A percentile compares a stretch with the other conserved stretches of the same genome.
These are phyloP conservation scores for Rugiboletus extremiorientalis DNA, from an alignment of 1,284 basidiomycete species.

Conservation along the genomic window DNA sequence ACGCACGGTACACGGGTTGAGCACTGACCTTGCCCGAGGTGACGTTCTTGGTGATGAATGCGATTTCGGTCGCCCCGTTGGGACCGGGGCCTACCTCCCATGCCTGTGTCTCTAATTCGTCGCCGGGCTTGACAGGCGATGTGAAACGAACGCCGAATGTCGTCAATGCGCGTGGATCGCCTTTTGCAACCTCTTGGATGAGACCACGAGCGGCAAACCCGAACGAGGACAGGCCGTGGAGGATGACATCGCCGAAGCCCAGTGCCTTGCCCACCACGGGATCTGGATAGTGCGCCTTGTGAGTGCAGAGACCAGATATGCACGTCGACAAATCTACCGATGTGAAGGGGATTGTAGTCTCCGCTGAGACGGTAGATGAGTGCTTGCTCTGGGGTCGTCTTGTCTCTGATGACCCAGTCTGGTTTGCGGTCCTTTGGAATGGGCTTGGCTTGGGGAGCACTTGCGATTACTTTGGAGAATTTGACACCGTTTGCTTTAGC, in stretches of 20 bases:
- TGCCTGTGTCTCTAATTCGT: slow-evolving; percentile 71
- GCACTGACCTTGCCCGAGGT: slow-evolving; percentile 62
- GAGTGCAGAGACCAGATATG: not conserved
- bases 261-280: slow-evolving; percentile 65
- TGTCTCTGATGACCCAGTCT: slow-evolving; percentile 66
- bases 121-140: slow-evolving; percentile 77
- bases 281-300: slow-evolving; percentile 42
- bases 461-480: slow-evolving; percentile 67
- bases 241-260: slow-evolving; percentile 79
- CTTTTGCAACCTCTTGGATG: slow-evolving; percentile 57
- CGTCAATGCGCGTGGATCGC: slow-evolving; percentile 59
- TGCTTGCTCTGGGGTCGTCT: slow-evolving; percentile 75
- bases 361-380: slow-evolving; percentile 77
- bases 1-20: not conserved
- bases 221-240: slow-evolving; percentile 79
- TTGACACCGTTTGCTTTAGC: slow-evolving; percentile 69
- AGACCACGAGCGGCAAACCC: slow-evolving; percentile 78
- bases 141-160: slow-evolving; percentile 76
- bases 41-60: slow-evolving; percentile 71
- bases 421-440: slow-evolving; percentile 67
- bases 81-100: slow-evolving; percentile 75
- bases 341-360: slow-evolving; percentile 85
- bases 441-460: slow-evolving; percentile 65
- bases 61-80: slow-evolving; percentile 64
- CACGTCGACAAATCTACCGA: slow-evolving; percentile 47